Base-by-base conservation (phyloP, 306 rosid species). In the Quercus engelmannii region DNA sequence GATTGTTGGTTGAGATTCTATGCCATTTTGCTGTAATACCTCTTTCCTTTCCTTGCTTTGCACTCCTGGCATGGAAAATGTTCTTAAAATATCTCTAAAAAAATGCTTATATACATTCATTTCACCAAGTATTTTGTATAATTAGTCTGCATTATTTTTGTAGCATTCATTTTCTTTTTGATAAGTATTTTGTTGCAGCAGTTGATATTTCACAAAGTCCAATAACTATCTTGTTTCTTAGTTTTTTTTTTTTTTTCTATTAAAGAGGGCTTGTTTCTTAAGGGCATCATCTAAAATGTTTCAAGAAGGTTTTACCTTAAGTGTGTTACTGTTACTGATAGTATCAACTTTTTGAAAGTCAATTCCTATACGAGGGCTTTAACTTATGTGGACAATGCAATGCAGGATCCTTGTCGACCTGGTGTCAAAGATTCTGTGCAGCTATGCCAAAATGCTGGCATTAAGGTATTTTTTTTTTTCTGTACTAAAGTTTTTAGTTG, bases 331-430 rank as follows among this genome's bases (percentile, higher is more conserved):
- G 55, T 6, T 57, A 74, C 33, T 63, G 15, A 49, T 4, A 19
- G 1, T 7, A n/a, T 68, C 26, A 19, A 17, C 26, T 35, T 49
- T 68, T 35, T 68, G 15, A 38, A 67, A 64, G 6, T 7, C 20
- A 15, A 35, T 17, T 19, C 72, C 72, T 5, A 2, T n/a, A 10
- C 38, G 35, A 19, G 18, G 19, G 49, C 21, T 26, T 35, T 59
- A 31, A 43, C 18, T 52, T 19, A 9, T 64, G 21, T 77, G 23
- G 76, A 17, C 64, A 68, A 73, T 79, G 41, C 78, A 76, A 77
- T 87, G 73, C 87, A 93, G 97, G 99, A 96, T 84, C 99, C 99
- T 73, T 96, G 98, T 81, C 91, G 98, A 74, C 89, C 89, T 8
- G 90, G 94, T 74, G 98, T 96, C 43, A 84, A 75, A 78, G 88